Evolutionary conservation across 768 basidiomycete species (phyloP).

Genomic region (Lentinula guzmanii): DNA sequence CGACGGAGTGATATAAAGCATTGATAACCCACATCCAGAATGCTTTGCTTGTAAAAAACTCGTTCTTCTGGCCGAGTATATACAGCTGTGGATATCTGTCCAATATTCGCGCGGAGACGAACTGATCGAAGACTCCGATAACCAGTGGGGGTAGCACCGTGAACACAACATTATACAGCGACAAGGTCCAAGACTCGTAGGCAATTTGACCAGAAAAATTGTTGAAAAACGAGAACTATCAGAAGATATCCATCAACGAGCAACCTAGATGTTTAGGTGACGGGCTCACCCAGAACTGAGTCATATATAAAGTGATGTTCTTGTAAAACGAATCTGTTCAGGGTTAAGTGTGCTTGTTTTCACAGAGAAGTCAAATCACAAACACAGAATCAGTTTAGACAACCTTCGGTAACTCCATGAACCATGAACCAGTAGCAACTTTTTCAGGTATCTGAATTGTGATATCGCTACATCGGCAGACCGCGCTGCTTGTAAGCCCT

Average conservation of each 20-base stretch:
- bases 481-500: constrained; percentile 97
- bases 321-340: constrained; percentile 93
- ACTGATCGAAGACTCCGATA: constrained; percentile 97
- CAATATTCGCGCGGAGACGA: constrained; percentile 93
- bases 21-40: constrained; percentile 94
- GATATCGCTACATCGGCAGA: constrained; percentile 98
- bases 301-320: constrained; percentile 97
- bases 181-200: constrained; percentile 98
- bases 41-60: constrained; percentile 84
- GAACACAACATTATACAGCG: constrained; percentile 94
- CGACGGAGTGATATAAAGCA: constrained; percentile 85
- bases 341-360: constrained; percentile 8
- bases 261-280: neutral
- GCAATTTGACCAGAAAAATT: constrained; percentile 99
- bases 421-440: constrained; percentile 92
- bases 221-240: constrained; percentile 96
- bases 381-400: constrained; percentile 94
- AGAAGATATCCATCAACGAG: neutral
- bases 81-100: constrained; percentile 98
- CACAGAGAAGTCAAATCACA: constrained; percentile 22
- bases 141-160: constrained; percentile 95
- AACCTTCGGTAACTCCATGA: constrained; percentile 97
- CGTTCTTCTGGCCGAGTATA: constrained; percentile 88
- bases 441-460: constrained; percentile 94
- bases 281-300: constrained; percentile 86